A percentile compares a stretch with the other conserved stretches of the same genome.
phyloP scores from a whole-genome alignment of 768 basidiomycete genomes.

The Auriculariales sp. region DNA sequence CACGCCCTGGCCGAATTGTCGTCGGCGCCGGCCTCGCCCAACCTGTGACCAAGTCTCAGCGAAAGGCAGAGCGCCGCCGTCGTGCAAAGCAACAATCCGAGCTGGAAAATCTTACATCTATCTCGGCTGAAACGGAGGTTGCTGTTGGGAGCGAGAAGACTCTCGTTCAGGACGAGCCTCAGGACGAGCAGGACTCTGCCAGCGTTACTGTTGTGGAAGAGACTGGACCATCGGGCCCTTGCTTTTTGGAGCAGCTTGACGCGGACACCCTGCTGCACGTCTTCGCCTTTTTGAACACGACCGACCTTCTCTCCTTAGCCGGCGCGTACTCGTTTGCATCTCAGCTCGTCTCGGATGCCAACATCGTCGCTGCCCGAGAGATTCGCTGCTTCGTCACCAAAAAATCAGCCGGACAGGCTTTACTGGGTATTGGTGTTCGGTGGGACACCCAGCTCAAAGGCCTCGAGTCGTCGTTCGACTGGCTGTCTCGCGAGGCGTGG shows the following conservation, averaged over 20 bases:
- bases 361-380: not conserved
- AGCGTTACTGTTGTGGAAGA: no score
- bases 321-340: not conserved
- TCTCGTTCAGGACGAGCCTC: no score
- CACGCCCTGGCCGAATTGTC: not conserved
- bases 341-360: not conserved
- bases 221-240: not conserved
- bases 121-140: no score
- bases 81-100: not conserved
- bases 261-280: not conserved
- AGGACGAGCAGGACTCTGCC: no score
- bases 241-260: not conserved
- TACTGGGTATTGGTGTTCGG: not conserved
- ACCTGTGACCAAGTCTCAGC: not conserved
- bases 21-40: not conserved
- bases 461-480: not conserved
- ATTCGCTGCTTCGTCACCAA: not conserved
- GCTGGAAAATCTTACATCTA: no score
- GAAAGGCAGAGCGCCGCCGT: not conserved
- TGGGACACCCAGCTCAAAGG: not conserved
- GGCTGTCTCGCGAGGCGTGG: not conserved
- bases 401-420: not conserved
- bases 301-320: not conserved
- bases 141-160: no score
- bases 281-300: not conserved